Percentiles rank a stretch among this genome's conserved stretches.
These are phyloP conservation scores for Nannochloropsis salina DNA, from an alignment of 108 stramenopile genomes.

Conservation along the genomic window DNA sequence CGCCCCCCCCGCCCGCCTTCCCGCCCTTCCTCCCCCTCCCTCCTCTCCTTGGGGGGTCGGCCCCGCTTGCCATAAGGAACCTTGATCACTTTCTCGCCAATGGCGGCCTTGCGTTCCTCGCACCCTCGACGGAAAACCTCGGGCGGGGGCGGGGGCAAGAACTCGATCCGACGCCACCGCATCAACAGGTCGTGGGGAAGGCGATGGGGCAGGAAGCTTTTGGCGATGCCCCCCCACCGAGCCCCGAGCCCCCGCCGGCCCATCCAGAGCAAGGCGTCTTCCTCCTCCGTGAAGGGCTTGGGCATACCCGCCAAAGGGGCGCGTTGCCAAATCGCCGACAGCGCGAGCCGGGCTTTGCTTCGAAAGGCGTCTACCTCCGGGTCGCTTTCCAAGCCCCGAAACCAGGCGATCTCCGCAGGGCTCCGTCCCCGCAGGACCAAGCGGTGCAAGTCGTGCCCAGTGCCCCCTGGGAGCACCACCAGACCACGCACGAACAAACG, in stretches of 20 bases:
- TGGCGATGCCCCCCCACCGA: background rate
- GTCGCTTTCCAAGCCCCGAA: background rate
- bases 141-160: background rate
- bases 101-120: background rate
- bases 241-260: background rate
- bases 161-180: background rate
- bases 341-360: background rate
- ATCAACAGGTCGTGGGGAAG: constrained; percentile 8
- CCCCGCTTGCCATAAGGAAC: background rate
- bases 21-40: background rate
- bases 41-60: background rate
- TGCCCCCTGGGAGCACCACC: background rate
- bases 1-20: background rate
- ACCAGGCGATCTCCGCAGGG: background rate
- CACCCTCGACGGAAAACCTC: background rate
- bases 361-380: background rate
- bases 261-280: background rate
- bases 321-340: background rate
- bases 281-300: background rate
- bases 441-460: background rate
- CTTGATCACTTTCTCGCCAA: background rate
- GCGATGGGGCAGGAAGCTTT: background rate
- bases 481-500: background rate
- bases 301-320: background rate
- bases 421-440: background rate